Evolutionary conservation across 208 protist species (phyloP).

Genomic region (Crithidia fasciculata): DNA sequence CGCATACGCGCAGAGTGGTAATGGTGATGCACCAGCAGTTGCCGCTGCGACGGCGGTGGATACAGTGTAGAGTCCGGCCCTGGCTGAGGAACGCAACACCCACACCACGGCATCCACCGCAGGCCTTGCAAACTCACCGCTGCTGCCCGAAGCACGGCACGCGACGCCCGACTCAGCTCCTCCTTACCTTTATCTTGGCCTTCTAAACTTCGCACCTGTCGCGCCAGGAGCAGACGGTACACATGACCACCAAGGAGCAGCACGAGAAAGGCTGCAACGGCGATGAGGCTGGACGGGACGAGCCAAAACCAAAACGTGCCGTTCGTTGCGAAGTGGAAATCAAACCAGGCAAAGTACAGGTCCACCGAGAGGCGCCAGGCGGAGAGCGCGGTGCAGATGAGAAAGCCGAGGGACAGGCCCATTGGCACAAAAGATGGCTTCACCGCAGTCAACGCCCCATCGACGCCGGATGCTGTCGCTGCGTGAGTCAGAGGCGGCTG

Average conservation of each 20-base stretch:
- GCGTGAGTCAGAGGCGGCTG: not conserved
- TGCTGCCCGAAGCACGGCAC: not conserved
- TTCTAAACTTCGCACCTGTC: not conserved
- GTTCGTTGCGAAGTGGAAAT: constrained; percentile 15
- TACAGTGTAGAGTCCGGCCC: not conserved
- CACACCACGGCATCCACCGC: constrained; percentile 25
- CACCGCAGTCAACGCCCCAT: too few species aligned
- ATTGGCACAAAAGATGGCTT: constrained; percentile 20
- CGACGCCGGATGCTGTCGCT: not conserved
- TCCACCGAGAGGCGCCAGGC: constrained; percentile 31
- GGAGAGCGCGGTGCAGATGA: constrained; percentile 16
- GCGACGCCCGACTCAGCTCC: not conserved
- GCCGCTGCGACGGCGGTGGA: not conserved
- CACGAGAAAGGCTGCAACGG: not conserved
- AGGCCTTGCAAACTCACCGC: constrained; percentile 2
- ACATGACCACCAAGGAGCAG: constrained; percentile 12
- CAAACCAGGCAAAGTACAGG: constrained; percentile 29
- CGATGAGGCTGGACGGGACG: constrained; percentile 3
- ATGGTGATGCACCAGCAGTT: not conserved
- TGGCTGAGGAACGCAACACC: constrained; percentile 13
- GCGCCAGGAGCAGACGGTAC: constrained; percentile 1
- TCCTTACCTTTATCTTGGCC: too few species aligned
- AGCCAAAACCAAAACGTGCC: constrained; percentile 21
- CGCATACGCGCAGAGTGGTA: not conserved
- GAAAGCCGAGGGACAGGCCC: constrained; percentile 19